Base-by-base conservation (phyloP, 306 rosid genomes). In the Rubus idaeus region DNA sequence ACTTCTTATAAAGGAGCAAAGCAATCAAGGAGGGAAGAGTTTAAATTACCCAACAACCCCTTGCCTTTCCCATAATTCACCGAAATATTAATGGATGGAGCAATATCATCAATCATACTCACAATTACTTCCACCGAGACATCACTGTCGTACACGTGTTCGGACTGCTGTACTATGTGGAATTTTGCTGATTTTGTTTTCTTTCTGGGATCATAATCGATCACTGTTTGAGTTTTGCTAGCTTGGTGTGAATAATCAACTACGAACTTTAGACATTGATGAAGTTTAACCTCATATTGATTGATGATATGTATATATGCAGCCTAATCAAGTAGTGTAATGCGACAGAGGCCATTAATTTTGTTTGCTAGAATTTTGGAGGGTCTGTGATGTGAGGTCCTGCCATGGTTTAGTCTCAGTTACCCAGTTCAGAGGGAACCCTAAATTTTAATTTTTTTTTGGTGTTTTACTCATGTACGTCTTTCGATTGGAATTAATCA, bases 121-220 rank as follows among this genome's bases (percentile, higher is more conserved):
- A 39, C 39, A 5, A 16, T 40, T 39, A 37, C 41, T 53, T 5
- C 45, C 0, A 39, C 46, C 11, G 41, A 71, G 74, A 30, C 85
- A 75, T 83, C 80, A 47, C 7, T 52, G 73, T 85, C 85, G 83
- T 88, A 87, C 92, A 92, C 93, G 93, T 77, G 90, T 86, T 68
- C 44, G 14, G 40, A 56, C 35, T 6, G 73, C 46, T 61, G 47
- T 70, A 23, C 10, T 14, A 10, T 8, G 21, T 70, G 74, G 74
- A 70, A 49, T 70, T 70, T 49, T 16, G 60, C 42, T 13, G 23
- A 14, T 26, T 26, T 50, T 70, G 55, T 50, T 16, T 61, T 74
- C 56, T 60, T 18, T n/a, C 3, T 60, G 56, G 45, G 39, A 60
- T 58, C 6, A 57, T 53, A 3, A 60, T 53, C 16, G 53, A 57